Conservation (phyloP, 108 stramenopile species). For the Cafeteria roenbergensis region DNA sequence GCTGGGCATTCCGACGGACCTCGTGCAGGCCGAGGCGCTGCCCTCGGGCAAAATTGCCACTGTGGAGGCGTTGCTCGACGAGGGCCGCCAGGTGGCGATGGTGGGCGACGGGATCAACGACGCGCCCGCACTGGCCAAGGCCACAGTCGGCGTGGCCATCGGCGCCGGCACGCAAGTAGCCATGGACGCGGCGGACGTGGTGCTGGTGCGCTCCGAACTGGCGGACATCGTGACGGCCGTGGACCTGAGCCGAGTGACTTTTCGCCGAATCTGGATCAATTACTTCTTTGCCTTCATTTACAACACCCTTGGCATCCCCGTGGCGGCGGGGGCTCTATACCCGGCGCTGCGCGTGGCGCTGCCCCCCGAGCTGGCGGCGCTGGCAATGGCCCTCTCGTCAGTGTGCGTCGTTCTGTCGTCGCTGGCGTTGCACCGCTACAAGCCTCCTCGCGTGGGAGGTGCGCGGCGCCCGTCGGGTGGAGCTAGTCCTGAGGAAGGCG, state of each 20-base stretch:
- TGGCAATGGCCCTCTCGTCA: slow-evolving; percentile 74
- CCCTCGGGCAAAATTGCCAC: slow-evolving; percentile 62
- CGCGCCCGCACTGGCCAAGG: slow-evolving; percentile 74
- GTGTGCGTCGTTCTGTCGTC: slow-evolving; percentile 43
- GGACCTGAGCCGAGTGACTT: slow-evolving; percentile 67
- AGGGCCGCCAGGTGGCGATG: slow-evolving; percentile 63
- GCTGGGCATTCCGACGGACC: slow-evolving; percentile 51
- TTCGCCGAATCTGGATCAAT: slow-evolving; percentile 69
- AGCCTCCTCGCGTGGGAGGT: too few relatives aligned
- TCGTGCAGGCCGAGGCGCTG: slow-evolving; percentile 69
- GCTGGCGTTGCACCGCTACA: slow-evolving; percentile 16
- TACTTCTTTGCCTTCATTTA: slow-evolving; percentile 81
- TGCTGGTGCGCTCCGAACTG: slow-evolving; percentile 69
- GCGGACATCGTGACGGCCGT: slow-evolving; percentile 70
- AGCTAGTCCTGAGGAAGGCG: too few relatives aligned
- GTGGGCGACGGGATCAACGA: slow-evolving; percentile 99
- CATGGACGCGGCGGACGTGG: slow-evolving; percentile 80
- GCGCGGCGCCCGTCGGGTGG: too few relatives aligned
- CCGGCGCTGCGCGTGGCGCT: slow-evolving; percentile 62
- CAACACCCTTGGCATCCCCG: slow-evolving; percentile 79
- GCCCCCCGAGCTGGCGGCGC: slow-evolving; percentile 76
- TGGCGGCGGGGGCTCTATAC: slow-evolving; percentile 82
- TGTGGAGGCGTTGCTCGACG: slow-evolving; percentile 50
- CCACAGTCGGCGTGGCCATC: slow-evolving; percentile 85
- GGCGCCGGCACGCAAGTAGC: slow-evolving; percentile 90